A percentile compares a stretch with the other conserved stretches of the same genome.
phyloP scores from a whole-genome alignment of 306 rosid genomes.

The Rosa rugosa region DNA sequence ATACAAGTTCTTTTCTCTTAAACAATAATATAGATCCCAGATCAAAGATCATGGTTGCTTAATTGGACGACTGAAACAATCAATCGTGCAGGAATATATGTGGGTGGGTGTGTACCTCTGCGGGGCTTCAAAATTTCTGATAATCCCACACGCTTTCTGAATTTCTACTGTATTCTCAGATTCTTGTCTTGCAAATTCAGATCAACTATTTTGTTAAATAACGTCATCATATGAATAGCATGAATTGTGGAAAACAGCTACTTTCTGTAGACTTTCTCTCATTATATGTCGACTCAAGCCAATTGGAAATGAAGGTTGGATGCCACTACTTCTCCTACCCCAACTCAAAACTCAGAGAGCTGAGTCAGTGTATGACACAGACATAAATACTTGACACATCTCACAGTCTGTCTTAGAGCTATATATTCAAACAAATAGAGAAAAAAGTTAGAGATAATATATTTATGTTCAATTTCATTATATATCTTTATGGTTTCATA shows the following conservation, averaged over 20 bases:
- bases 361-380: background rate
- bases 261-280: background rate
- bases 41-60: background rate
- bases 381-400: background rate
- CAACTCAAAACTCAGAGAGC: background rate
- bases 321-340: slow-evolving; percentile 3
- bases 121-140: background rate
- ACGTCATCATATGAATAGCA: too few relatives aligned
- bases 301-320: slow-evolving; percentile 2
- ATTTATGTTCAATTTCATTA: background rate
- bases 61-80: background rate
- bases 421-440: background rate
- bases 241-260: background rate
- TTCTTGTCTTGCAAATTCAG: background rate
- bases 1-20: background rate
- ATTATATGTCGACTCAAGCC: background rate
- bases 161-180: background rate
- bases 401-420: background rate
- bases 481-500: background rate
- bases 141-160: background rate
- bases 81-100: background rate
- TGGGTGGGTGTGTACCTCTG: background rate
- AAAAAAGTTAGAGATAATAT: background rate
- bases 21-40: too few relatives aligned
- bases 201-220: background rate